Evolutionary conservation across 768 basidiomycete genomes (phyloP), one percentile per base, ranked within the genome.

Genomic region (Suillus brevipes): DNA sequence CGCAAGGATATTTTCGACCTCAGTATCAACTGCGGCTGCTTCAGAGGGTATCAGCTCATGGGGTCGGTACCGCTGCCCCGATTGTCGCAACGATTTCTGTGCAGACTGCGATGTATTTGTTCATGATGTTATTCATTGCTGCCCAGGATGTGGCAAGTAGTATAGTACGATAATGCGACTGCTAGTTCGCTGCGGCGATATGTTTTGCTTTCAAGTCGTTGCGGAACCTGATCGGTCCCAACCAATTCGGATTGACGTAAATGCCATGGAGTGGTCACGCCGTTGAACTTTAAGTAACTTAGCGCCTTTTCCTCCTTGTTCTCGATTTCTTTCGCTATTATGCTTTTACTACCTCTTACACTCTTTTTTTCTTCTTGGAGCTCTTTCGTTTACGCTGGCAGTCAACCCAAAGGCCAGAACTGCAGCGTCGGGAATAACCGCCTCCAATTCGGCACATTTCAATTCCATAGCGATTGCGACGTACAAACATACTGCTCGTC

Each of bases 41-140:
- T 74, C 76, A 38, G 83, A 95, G 63, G 94, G 91, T 1, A 81
- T 97, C 68, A 95, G 92, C 68, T 87, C 92, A 1, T 80, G 92
- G 7, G 92, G 95, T 20, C 84, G 97, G 40, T 99, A 99, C 75
- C 84, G 88, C 61, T 98, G 97, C 77, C 89, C 90, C 3, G 90
- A 92, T 28, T 99, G 97, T 78, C 71, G 76, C 3, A 80, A 91
- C 59, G 90, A 97, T 73, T 99, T 98, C 73, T 99, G 97, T 74
- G 85, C 89, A 31, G 96, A 99, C 58, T 99, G 97, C 74, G 97
- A 99, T 78, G 85, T 97, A 23, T 97, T 98, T 72, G 89, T 98
- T 6, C 97, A 99, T 70, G 94, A 97, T 67, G 94, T 95, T 25
- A 82, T 98, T 23, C 97, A 98, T 73, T 94, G 92, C 65, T 99